Evolutionary conservation across 768 basidiomycete genomes (phyloP).

Genomic region (Leccinum variicolor): DNA sequence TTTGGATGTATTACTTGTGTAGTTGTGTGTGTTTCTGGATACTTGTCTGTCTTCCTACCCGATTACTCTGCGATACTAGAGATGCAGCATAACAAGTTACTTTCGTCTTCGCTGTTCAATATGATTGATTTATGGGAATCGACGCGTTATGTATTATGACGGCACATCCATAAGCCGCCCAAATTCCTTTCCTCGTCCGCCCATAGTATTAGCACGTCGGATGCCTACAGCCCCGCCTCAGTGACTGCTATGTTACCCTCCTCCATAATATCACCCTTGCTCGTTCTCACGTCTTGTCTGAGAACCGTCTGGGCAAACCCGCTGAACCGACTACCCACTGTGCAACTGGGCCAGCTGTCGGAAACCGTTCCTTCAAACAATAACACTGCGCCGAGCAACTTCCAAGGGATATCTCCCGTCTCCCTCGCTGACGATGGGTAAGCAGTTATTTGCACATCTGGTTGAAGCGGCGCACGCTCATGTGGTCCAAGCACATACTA

Average conservation of each 20-base stretch:
- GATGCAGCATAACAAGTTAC: not conserved
- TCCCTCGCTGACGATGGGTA: conserved; percentile 46
- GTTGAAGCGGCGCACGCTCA: conserved; percentile 6
- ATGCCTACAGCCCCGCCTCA: conserved; percentile 15
- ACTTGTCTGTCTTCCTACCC: conserved; percentile 32
- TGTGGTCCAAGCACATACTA: conserved; percentile 58
- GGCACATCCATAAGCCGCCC: not conserved
- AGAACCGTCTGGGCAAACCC: conserved; percentile 6
- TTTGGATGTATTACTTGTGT: conserved; percentile 35
- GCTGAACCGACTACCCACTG: conserved; percentile 2
- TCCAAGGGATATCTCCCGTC: conserved; percentile 42
- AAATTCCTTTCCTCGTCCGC: not conserved
- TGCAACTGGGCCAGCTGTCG: conserved; percentile 14
- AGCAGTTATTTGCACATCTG: conserved; percentile 34
- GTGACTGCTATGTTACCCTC: conserved; percentile 18
- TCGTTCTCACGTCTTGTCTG: conserved; percentile 11
- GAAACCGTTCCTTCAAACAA: conserved; percentile 10
- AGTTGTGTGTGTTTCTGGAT: conserved; percentile 37
- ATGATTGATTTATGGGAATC: not conserved
- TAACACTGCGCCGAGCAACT: conserved; percentile 24
- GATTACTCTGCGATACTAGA: conserved; percentile 10
- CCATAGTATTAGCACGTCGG: conserved; percentile 3
- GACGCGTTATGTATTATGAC: not conserved
- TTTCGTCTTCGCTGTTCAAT: not conserved
- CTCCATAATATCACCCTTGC: not conserved